Evolutionary conservation across 2,329 filamentous ascomycete species (phyloP).

Genomic region (Ceratocystis colombiana): DNA sequence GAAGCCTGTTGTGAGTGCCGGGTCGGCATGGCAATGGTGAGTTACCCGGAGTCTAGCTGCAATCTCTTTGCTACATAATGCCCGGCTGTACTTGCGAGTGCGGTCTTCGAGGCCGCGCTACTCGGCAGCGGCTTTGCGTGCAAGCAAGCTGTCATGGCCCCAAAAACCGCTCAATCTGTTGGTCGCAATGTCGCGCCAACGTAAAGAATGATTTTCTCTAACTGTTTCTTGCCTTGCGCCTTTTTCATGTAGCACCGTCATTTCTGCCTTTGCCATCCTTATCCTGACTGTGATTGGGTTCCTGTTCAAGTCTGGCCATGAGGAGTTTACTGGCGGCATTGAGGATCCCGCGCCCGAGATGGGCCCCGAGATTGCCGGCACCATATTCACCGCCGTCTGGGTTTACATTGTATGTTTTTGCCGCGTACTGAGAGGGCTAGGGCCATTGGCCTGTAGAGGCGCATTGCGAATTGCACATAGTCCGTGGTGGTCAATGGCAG

Average conservation of each 20-base stretch:
- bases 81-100: background rate
- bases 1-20: constrained; percentile 87
- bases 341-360: constrained; percentile 60
- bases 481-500: background rate
- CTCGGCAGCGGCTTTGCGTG: background rate
- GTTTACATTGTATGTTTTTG: constrained; percentile 68
- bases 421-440: background rate
- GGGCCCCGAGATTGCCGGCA: constrained; percentile 66
- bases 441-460: background rate
- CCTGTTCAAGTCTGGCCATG: constrained; percentile 70
- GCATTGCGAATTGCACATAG: background rate
- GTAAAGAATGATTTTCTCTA: background rate
- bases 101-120: background rate
- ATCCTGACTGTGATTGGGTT: constrained; percentile 54
- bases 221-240: background rate
- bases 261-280: constrained; percentile 55
- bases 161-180: background rate
- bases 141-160: background rate
- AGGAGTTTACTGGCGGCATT: constrained; percentile 68
- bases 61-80: background rate
- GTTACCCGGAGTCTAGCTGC: constrained; percentile 30
- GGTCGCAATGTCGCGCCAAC: background rate
- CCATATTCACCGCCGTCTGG: constrained; percentile 77
- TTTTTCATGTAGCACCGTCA: constrained; percentile 54
- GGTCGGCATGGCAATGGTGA: constrained; percentile 94